These are phyloP conservation scores for Cyclotella atomus DNA, from an alignment of 108 stramenopile species.

Conservation along the genomic window DNA sequence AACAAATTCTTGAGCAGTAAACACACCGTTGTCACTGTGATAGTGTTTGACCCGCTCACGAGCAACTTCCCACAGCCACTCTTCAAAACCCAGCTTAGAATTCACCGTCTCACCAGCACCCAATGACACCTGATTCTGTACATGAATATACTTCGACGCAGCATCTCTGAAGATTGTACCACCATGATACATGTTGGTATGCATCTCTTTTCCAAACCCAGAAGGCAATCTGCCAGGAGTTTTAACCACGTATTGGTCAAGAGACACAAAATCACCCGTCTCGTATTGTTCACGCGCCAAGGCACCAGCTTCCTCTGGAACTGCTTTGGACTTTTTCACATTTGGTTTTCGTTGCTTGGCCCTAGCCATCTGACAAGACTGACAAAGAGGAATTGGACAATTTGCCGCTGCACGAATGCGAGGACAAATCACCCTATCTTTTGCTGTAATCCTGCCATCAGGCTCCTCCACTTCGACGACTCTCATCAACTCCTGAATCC, in stretches of 20 bases:
- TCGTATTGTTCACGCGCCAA: not conserved
- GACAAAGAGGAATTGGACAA: slow-evolving; percentile 7
- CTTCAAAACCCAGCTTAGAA: slow-evolving; percentile 20
- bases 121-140: slow-evolving; percentile 16
- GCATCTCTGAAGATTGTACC: slow-evolving; percentile 57
- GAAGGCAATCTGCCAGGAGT: slow-evolving; percentile 36
- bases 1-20: slow-evolving; percentile 16
- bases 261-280: not conserved
- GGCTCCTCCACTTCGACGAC: not conserved
- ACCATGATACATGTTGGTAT: slow-evolving; percentile 15
- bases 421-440: not conserved
- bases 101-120: slow-evolving; percentile 25
- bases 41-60: slow-evolving; percentile 25
- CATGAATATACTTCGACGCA: slow-evolving; percentile 17
- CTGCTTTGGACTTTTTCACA: slow-evolving; percentile 1
- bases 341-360: slow-evolving; percentile 10
- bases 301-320: not conserved
- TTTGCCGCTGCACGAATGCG: not conserved
- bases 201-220: slow-evolving; percentile 35
- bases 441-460: not conserved
- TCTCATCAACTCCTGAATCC: slow-evolving; percentile 11
- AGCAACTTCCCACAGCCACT: slow-evolving; percentile 12
- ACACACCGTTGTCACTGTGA: slow-evolving; percentile 42
- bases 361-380: not conserved
- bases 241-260: not conserved